A percentile compares a stretch with the other conserved stretches of the same genome.
These are phyloP conservation scores for Scedosporium minutisporum DNA, from an alignment of 2,329 filamentous ascomycete species.

Conservation along the genomic window DNA sequence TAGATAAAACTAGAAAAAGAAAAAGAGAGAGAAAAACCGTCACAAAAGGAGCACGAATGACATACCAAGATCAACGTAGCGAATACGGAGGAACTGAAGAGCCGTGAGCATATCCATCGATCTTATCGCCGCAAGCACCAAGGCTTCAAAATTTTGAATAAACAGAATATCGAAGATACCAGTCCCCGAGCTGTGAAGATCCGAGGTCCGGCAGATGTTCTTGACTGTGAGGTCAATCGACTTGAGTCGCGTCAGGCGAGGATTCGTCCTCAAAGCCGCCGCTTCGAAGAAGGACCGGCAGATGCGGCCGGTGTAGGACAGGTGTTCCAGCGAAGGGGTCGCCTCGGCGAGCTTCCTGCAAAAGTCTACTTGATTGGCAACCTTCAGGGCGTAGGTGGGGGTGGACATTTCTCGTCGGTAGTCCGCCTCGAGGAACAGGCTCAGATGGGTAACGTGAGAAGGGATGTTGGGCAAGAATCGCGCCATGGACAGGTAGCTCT, in stretches of 20 bases:
- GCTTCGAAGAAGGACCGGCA: slow-evolving; percentile 60
- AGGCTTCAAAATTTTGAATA: slow-evolving; percentile 59
- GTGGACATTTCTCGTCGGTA: slow-evolving; percentile 55
- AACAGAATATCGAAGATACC: slow-evolving; percentile 65
- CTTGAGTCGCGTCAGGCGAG: slow-evolving; percentile 43
- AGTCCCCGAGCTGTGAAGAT: slow-evolving; percentile 54
- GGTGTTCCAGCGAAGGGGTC: slow-evolving; percentile 52
- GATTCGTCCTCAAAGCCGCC: slow-evolving; percentile 38
- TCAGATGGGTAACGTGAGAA: slow-evolving; percentile 48
- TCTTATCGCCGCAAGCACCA: slow-evolving; percentile 55
- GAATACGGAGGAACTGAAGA: slow-evolving; percentile 58
- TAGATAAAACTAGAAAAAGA: background rate
- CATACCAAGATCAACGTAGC: slow-evolving; percentile 63
- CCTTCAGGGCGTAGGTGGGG: slow-evolving; percentile 51
- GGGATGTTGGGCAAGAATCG: slow-evolving; percentile 48
- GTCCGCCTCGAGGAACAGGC: slow-evolving; percentile 62
- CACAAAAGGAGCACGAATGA: slow-evolving; percentile 1
- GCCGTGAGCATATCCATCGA: slow-evolving; percentile 48
- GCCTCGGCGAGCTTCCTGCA: slow-evolving; percentile 54
- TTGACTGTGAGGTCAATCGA: slow-evolving; percentile 65
- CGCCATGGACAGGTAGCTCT: slow-evolving; percentile 62
- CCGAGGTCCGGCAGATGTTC: slow-evolving; percentile 55
- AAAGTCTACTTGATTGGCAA: slow-evolving; percentile 51
- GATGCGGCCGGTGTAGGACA: slow-evolving; percentile 63
- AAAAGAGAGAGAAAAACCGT: background rate